Base-by-base conservation (phyloP, 768 basidiomycete genomes). In the Boletellus sp. region DNA sequence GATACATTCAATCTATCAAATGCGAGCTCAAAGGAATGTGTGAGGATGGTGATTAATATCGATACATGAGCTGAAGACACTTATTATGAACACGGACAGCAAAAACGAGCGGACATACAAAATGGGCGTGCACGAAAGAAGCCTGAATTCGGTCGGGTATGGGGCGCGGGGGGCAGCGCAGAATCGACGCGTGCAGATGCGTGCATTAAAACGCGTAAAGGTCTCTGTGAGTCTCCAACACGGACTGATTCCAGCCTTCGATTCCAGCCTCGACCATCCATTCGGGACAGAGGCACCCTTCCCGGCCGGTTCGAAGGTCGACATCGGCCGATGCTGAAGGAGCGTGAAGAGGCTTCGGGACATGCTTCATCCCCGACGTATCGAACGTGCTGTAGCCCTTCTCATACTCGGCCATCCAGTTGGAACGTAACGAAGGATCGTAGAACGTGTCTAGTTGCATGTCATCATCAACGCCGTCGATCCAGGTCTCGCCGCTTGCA, bases 201-300 rank as follows among this genome's bases (percentile, higher is more conserved):
- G 20, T 15, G 39, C 1, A 16, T 40, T 8, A 10, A 24, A 8
- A 2, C 11, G 28, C 24, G 12, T 16, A 41, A 41, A 10, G 42
- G 0, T 47, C 42, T 17, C 32, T 32, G 48, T 26, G 45, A 3
- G 28, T 17, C 5, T 37, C 23, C 23, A 50, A 31, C 15, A 35
- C 13, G 4, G 55, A 50, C 6, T 37, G 1, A 10, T 54, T 44
- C 60, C 60, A 59, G 2, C 59, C 58, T 4, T 53, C 54, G 41
- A 45, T 16, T 1, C 57, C 42, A 10, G 31, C 35, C 26, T 61
- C 48, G 40, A 40, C 41, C 60, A 62, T 62, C 60, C 60, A 61
- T 8, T 61, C 60, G n/a, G 60, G 52, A 12, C 54, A 61, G 5
- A 62, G 48, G 43, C 57, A 59, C n/a, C 51, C 60, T 2, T 56